Evolutionary conservation across 495 filamentous ascomycete genomes (phyloP).

Genomic region (Podospora tetraspora): DNA sequence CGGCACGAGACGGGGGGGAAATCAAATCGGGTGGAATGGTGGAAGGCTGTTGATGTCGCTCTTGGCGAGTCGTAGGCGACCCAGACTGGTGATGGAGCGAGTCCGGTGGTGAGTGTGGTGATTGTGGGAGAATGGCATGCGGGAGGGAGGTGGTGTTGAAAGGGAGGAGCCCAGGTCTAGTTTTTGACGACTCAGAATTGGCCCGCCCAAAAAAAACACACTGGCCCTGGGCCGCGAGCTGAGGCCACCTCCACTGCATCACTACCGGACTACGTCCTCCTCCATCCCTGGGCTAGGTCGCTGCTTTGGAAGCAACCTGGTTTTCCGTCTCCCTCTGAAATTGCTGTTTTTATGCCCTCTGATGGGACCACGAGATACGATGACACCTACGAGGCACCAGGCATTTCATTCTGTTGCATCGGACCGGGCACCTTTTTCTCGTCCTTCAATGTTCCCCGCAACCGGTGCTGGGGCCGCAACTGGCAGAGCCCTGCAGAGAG

Average conservation of each 20-base stretch:
- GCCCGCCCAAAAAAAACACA: conserved; percentile 22
- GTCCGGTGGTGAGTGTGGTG: conserved; percentile 21
- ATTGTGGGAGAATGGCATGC: conserved; percentile 19
- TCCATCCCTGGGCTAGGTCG: neutral
- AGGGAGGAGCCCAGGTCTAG: conserved; percentile 27
- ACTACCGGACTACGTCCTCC: neutral
- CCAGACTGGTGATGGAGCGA: conserved; percentile 30
- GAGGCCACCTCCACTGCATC: conserved; percentile 18
- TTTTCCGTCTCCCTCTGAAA: neutral
- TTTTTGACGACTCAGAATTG: conserved; percentile 35
- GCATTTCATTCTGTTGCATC: neutral
- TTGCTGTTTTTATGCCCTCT: neutral
- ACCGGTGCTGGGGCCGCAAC: neutral
- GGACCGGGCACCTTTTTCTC: neutral
- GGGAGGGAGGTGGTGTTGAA: conserved; percentile 15
- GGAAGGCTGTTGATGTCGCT: conserved; percentile 26
- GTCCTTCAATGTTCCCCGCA: neutral
- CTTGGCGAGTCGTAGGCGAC: conserved; percentile 32
- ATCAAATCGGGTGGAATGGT: conserved; percentile 25
- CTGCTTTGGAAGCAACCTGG: neutral
- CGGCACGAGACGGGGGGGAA: conserved; percentile 31
- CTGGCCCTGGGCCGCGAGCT: conserved; percentile 6
- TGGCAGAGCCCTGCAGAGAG: neutral
- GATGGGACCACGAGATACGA: neutral
- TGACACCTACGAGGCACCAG: neutral